These are phyloP conservation scores for Pichia ethanolica DNA, from an alignment of 805 yeast species.

Conservation along the genomic window DNA sequence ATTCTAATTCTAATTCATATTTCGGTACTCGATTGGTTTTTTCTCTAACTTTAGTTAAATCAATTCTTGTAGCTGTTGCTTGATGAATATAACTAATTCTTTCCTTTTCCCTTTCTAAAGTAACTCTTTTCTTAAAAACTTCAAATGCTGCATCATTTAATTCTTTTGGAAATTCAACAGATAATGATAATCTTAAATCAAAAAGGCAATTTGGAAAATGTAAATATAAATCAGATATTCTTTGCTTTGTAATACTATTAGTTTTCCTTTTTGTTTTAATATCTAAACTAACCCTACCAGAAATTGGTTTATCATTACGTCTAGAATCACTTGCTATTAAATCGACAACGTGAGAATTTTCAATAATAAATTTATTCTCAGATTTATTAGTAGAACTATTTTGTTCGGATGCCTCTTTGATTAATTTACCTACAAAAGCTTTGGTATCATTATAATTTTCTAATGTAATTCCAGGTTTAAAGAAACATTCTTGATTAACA, in stretches of 20 bases:
- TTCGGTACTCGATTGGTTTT: constrained; percentile 18
- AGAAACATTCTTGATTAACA: constrained; percentile 45
- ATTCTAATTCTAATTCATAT: constrained; percentile 30
- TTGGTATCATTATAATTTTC: constrained; percentile 51
- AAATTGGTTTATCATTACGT: constrained; percentile 57
- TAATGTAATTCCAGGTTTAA: constrained; percentile 61
- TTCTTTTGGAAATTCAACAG: constrained; percentile 68
- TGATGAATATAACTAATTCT: constrained; percentile 65
- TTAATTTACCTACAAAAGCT: constrained; percentile 47
- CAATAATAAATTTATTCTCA: constrained; percentile 44
- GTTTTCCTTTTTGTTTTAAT: constrained; percentile 57
- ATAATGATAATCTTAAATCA: constrained; percentile 69
- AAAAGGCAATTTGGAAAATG: constrained; percentile 70
- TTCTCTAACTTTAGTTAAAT: constrained; percentile 54
- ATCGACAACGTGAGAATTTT: constrained; percentile 59
- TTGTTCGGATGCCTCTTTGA: constrained; percentile 23
- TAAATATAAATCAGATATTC: constrained; percentile 65
- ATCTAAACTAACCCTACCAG: constrained; percentile 61
- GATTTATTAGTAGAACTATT: constrained; percentile 6
- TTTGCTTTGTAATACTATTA: constrained; percentile 63
- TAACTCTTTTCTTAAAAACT: constrained; percentile 41
- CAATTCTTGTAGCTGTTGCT: constrained; percentile 68
- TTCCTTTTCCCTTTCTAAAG: constrained; percentile 59
- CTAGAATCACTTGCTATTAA: constrained; percentile 53
- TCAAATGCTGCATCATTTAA: constrained; percentile 45